These are phyloP conservation scores for Eutypa lata DNA, from an alignment of 2,329 filamentous ascomycete species.

Conservation along the genomic window DNA sequence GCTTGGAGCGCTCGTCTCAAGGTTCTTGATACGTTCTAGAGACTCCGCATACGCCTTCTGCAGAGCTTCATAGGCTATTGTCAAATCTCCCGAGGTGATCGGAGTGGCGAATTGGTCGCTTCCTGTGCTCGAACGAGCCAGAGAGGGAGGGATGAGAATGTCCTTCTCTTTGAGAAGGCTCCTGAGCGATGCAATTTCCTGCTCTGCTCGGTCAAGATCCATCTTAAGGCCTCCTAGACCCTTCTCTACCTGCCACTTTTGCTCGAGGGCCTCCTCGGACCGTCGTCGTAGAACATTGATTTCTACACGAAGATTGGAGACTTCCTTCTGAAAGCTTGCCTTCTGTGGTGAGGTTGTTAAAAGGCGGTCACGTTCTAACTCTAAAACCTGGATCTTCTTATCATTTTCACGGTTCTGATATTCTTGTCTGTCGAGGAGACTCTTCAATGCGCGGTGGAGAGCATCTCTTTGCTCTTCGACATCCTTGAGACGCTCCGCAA, in stretches of 20 bases:
- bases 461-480: slow-evolving; percentile 92
- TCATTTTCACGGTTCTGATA: slow-evolving; percentile 79
- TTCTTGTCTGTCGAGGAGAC: slow-evolving; percentile 80
- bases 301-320: slow-evolving; percentile 75
- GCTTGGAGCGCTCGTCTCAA: slow-evolving; percentile 49
- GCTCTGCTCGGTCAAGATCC: slow-evolving; percentile 92
- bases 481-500: slow-evolving; percentile 82
- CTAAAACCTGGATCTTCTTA: slow-evolving; percentile 74
- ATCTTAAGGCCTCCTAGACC: slow-evolving; percentile 86
- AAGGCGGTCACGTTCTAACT: slow-evolving; percentile 74
- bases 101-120: slow-evolving; percentile 41
- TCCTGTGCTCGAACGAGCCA: slow-evolving; percentile 41
- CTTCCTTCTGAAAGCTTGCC: slow-evolving; percentile 80
- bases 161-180: slow-evolving; percentile 78
- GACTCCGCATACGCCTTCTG: slow-evolving; percentile 68
- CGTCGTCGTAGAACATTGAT: slow-evolving; percentile 79
- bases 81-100: slow-evolving; percentile 68
- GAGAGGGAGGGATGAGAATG: slow-evolving; percentile 65
- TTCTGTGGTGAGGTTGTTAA: slow-evolving; percentile 67
- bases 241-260: slow-evolving; percentile 96
- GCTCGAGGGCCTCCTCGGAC: slow-evolving; percentile 89
- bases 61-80: slow-evolving; percentile 71
- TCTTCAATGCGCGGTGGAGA: slow-evolving; percentile 81
- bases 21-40: slow-evolving; percentile 61
- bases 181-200: slow-evolving; percentile 83